Evolutionary conservation across 169 alveolate species (phyloP), one percentile per base, ranked within the genome.

Genomic region (Plasmodium inui): DNA sequence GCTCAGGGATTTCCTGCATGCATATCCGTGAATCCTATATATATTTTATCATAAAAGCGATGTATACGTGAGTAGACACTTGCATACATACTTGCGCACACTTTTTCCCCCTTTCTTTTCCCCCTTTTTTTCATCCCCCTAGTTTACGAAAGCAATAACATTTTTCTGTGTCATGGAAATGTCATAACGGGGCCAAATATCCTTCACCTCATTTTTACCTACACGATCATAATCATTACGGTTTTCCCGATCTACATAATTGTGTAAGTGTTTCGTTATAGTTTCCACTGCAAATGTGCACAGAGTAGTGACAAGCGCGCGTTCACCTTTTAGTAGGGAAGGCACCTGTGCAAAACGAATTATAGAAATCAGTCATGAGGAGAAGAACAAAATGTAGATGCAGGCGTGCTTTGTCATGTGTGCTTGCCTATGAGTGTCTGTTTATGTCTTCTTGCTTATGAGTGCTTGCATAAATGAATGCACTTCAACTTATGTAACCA

Each of bases 111-210:
- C 73, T 8, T 46, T n/a, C n/a, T 14, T 26, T 85, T 19, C 30
- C 10, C 82, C 73, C 22, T 82, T 28, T 82, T 82, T 28, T 82
- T 91, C 39, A 81, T 46, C 74, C 61, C 61, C 22, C 55, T 71
- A 91, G 95, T 91, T 37, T 91, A 91, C 82, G 89, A 91, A 91
- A 91, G 95, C 53, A 91, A 91, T 73, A 91, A 91, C 92, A 82
- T 91, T 67, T 91, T 91, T 72, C 83, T 91, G 14, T 91, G 84
- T 91, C 37, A 91, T 30, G 95, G 95, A 39, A 91, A 82, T 28
- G 55, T 91, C 41, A 91, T 91, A 81, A 91, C 95, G 34, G 95
- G 95, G 92, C 95, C 95, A 34, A 91, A 91, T 39, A 91, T 91
- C 74, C 57, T 70, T 91, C 82, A 57, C 76, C 84, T 91, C n/a